Evolutionary conservation across 2,329 filamentous ascomycete genomes (phyloP), one percentile per base, ranked within the genome.

Genomic region (Beauveria sp.): DNA sequence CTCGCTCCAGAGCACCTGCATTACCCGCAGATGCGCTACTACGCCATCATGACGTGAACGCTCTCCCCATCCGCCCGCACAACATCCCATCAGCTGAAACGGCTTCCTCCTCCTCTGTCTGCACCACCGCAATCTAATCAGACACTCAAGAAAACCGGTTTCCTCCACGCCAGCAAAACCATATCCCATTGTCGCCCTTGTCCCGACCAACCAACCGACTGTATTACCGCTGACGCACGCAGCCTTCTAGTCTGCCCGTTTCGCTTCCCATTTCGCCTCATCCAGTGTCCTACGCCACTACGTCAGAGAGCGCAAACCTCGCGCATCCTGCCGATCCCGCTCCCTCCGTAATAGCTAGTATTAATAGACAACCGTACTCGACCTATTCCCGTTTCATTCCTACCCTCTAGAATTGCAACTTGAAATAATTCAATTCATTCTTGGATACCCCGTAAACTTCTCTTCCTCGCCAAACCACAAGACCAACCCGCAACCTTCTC

Each of bases 11-110:
- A 20, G 8, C 49, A 51, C 18, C 49, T 18, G 49, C 50, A 38
- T 38, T 38, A 38, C 12, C 34, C 34, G 4, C 20, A 24, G n/a
- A 30, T 16, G 10, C 14, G 5, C 40, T 22, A n/a, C n/a, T 57
- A 57, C 54, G 54, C 42, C 54, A 57, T 57, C 54, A 57, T 57
- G 54, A 57, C 54, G 54, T 53, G 30, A 24, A 53, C 34, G 7
- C 7, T 51, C 20, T 20, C 30, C 42, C 54, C 6, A 12, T 22
- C 26, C 42, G 42, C 45, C 26, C 26, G 42, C 45, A 46, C 53
- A 47, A n/a, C 54, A n/a, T n/a, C 42, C 26, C 16, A 38, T 38
- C 43, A 47, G 30, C 55, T 46, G 26, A 57, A 47, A 47, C 54
- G 38, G 28, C n/a, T 20, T 20, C n/a, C 22, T 30, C 26, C 14